Conservation (phyloP, 768 basidiomycete species). For the Nevesoporus exiguus region DNA sequence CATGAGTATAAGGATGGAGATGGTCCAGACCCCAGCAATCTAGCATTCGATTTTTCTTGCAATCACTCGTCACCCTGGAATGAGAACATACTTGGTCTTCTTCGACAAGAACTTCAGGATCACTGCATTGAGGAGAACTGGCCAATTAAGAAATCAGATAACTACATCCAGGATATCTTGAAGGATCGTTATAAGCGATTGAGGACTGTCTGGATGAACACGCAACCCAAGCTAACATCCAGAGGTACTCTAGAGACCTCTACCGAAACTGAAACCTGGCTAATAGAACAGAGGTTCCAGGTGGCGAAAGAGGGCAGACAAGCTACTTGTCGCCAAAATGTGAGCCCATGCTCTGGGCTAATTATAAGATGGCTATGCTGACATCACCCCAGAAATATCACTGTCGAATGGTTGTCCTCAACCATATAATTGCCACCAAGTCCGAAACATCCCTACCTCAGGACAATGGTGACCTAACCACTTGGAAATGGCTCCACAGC, state of each 20-base stretch:
- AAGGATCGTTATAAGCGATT: not conserved
- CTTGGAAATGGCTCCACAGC: not conserved
- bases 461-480: not conserved
- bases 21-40: not conserved
- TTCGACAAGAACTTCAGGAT: not conserved
- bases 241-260: not conserved
- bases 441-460: not conserved
- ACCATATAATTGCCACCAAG: not conserved
- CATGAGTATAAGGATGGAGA: not conserved
- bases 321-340: not conserved
- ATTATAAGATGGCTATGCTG: not conserved
- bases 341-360: not conserved
- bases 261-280: not conserved
- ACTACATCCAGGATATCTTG: not conserved
- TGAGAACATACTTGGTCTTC: not conserved
- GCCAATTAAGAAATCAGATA: not conserved
- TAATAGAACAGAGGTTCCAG: not conserved
- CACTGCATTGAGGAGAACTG: not conserved
- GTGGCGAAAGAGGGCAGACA: not conserved
- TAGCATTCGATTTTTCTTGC: not conserved
- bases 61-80: not conserved
- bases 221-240: not conserved
- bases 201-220: not conserved
- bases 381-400: not conserved
- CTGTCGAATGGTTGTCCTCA: not conserved